Percentiles rank a stretch among this genome's conserved stretches.
Evolutionary conservation across 495 filamentous ascomycete species (phyloP).

Genomic region (Podospora conica): DNA sequence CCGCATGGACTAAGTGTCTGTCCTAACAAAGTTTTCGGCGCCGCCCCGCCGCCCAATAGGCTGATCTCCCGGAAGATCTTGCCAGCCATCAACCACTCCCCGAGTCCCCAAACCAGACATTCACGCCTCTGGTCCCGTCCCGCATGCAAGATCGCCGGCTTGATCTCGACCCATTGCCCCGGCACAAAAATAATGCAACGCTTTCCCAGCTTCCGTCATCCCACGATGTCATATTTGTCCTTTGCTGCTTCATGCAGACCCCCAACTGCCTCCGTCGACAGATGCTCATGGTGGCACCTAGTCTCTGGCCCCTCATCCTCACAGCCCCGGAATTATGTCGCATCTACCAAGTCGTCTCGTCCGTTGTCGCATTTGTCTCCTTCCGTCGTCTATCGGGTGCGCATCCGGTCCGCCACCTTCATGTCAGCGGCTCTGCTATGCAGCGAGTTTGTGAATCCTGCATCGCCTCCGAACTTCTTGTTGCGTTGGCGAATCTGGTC

Average conservation of each 20-base stretch:
- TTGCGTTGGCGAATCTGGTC: slow-evolving; percentile 50
- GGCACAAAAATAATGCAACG: not conserved
- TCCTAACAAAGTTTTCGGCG: not conserved
- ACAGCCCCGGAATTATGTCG: too few relatives aligned
- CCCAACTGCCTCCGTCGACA: not conserved
- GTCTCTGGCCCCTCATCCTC: too few relatives aligned
- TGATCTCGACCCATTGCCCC: not conserved
- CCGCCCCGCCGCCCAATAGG: not conserved
- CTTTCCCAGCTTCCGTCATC: not conserved
- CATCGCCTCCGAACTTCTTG: slow-evolving; percentile 55
- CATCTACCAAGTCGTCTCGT: too few relatives aligned
- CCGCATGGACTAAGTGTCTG: not conserved
- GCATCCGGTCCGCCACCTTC: slow-evolving; percentile 40
- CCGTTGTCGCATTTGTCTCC: not conserved
- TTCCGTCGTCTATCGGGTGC: slow-evolving; percentile 11
- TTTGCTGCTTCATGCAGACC: not conserved
- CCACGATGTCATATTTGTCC: not conserved
- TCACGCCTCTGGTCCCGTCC: slow-evolving; percentile 1
- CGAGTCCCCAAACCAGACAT: not conserved
- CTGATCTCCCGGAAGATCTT: slow-evolving; percentile 2
- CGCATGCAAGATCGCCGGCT: slow-evolving; percentile 1
- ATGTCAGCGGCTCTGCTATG: slow-evolving; percentile 54
- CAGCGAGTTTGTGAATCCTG: slow-evolving; percentile 53
- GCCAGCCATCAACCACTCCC: not conserved
- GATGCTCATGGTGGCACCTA: not conserved